These are phyloP conservation scores for Suhomyces emberorum DNA, from an alignment of 805 yeast species.

Conservation along the genomic window DNA sequence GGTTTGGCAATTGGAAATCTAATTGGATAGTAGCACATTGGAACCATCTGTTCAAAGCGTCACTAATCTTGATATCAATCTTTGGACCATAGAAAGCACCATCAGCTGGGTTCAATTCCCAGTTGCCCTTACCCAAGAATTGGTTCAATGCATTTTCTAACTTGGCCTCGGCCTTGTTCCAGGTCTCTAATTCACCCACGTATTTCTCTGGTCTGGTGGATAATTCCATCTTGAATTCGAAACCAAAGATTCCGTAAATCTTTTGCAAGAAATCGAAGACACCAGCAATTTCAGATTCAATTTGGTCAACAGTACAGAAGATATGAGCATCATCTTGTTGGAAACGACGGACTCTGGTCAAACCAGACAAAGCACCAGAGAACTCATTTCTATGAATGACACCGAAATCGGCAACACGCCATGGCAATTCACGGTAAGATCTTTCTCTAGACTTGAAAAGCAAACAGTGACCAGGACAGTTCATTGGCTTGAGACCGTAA, in stretches of 20 bases:
- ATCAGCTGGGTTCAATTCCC: slow-evolving; percentile 96
- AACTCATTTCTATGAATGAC: slow-evolving; percentile 96
- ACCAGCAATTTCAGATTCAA: slow-evolving; percentile 77
- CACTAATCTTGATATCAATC: slow-evolving; percentile 94
- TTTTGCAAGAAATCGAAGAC: slow-evolving; percentile 82
- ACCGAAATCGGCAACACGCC: slow-evolving; percentile 98
- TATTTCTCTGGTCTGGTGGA: slow-evolving; percentile 97
- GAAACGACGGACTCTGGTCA: slow-evolving; percentile 97
- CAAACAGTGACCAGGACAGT: slow-evolving; percentile 90
- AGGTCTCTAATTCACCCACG: slow-evolving; percentile 90
- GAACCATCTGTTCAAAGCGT: slow-evolving; percentile 94
- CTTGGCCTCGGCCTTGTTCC: slow-evolving; percentile 88
- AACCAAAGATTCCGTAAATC: slow-evolving; percentile 89
- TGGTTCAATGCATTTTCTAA: slow-evolving; percentile 77
- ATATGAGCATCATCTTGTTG: slow-evolving; percentile 99
- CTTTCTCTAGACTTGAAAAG: slow-evolving; percentile 90
- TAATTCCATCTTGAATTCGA: slow-evolving; percentile 93
- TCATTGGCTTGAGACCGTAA: slow-evolving; percentile 93
- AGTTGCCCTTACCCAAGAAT: slow-evolving; percentile 73
- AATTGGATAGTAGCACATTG: slow-evolving; percentile 99
- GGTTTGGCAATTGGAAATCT: slow-evolving; percentile 95
- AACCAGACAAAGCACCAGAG: slow-evolving; percentile 85
- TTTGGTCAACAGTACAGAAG: slow-evolving; percentile 91
- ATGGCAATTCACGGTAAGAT: slow-evolving; percentile 94
- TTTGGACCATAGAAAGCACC: slow-evolving; percentile 97